phyloP scores from a whole-genome alignment of 1,284 basidiomycete species.

The Macrocybe sp. region DNA sequence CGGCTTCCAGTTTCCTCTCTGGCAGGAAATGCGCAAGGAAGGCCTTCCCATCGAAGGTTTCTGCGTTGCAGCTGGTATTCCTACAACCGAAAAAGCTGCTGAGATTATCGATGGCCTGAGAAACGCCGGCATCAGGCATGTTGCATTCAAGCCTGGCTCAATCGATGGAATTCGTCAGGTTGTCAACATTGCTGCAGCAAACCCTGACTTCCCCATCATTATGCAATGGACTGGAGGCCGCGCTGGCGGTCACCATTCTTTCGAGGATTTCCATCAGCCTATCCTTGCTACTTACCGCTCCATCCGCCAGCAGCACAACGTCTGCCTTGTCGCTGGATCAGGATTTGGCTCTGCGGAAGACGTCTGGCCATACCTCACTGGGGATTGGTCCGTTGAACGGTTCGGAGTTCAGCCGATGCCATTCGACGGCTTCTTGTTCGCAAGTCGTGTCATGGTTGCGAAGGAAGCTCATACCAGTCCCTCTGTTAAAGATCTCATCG shows the following conservation, averaged over 20 bases:
- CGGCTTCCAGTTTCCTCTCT: conserved; percentile 93
- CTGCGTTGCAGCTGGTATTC: conserved; percentile 96
- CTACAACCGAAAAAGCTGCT: conserved; percentile 88
- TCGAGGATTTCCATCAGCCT: conserved; percentile 98
- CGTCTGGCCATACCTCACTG: conserved; percentile 95
- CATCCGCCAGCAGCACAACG: conserved; percentile 87
- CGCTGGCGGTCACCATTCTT: conserved; percentile 98
- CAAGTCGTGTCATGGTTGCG: conserved; percentile 95
- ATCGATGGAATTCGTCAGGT: conserved; percentile 97
- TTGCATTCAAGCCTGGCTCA: conserved; percentile 97
- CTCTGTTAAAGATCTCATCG: conserved; percentile 94
- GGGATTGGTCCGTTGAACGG: conserved; percentile 86
- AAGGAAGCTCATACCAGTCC: conserved; percentile 96
- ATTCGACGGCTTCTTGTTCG: conserved; percentile 96
- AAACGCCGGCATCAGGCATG: conserved; percentile 85
- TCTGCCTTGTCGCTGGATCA: conserved; percentile 91
- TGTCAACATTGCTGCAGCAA: conserved; percentile 90
- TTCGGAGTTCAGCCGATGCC: conserved; percentile 96
- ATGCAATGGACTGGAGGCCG: conserved; percentile 99
- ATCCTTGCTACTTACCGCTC: conserved; percentile 87
- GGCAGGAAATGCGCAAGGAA: conserved; percentile 96
- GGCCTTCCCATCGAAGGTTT: conserved; percentile 96
- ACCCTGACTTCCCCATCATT: conserved; percentile 97
- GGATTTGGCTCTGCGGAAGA: conserved; percentile 96
- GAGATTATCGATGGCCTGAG: conserved; percentile 85